Conservation (phyloP, 2,329 filamentous ascomycete species). For the Colletotrichum sp. region DNA sequence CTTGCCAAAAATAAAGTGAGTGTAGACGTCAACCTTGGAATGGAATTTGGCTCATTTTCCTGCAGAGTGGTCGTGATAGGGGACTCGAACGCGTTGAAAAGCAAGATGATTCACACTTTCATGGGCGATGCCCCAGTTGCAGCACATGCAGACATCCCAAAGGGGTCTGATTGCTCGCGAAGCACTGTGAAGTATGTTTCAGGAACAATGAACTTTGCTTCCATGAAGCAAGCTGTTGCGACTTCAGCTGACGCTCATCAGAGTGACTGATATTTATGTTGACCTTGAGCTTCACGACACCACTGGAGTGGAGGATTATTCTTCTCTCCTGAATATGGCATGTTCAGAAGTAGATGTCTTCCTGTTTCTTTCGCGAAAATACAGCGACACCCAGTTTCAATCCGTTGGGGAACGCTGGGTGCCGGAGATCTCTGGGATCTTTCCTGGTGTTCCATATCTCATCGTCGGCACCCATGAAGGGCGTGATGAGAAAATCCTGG, state of each 20-base stretch:
- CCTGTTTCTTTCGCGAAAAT: not conserved
- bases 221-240: not conserved
- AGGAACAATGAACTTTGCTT: fast-evolving
- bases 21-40: not conserved
- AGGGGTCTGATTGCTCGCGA: not conserved
- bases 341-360: not conserved
- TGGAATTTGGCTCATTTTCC: not conserved
- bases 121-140: not conserved
- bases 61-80: not conserved
- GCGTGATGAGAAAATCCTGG: fast-evolving
- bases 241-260: not conserved
- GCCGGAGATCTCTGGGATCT: not conserved
- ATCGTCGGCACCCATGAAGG: not conserved
- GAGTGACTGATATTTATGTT: not conserved
- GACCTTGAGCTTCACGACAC: not conserved
- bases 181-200: not conserved
- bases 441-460: not conserved
- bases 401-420: not conserved
- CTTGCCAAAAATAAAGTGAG: not conserved
- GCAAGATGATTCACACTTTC: not conserved
- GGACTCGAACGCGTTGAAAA: not conserved
- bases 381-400: not conserved
- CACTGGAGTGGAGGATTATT: not conserved
- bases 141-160: not conserved
- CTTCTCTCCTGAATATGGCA: not conserved